Evolutionary conservation across 768 basidiomycete genomes (phyloP).

Genomic region (Naganishia kalamii): DNA sequence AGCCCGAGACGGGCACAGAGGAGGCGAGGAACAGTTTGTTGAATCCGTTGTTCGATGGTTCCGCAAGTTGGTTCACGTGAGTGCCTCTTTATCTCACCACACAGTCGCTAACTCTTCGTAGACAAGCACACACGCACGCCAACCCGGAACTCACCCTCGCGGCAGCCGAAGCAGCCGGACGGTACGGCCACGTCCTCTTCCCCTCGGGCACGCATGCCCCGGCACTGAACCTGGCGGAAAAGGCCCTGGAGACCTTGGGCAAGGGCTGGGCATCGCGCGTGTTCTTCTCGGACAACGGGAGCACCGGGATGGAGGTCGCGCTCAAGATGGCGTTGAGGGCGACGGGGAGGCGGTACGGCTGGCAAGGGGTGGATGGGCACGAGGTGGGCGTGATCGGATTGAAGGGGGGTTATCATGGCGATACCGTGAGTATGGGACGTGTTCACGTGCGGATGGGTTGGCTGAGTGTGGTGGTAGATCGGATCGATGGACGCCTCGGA

Average conservation of each 20-base stretch:
- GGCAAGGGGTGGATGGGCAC: conserved; percentile 40
- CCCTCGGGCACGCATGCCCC: conserved; percentile 81
- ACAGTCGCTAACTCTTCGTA: not conserved
- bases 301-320: conserved; percentile 95
- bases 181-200: conserved; percentile 96
- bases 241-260: conserved; percentile 65
- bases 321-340: conserved; percentile 88
- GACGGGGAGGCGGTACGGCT: conserved; percentile 43
- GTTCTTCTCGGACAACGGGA: conserved; percentile 91
- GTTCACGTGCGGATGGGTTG: not conserved
- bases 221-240: conserved; percentile 75
- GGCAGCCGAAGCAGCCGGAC: conserved; percentile 79
- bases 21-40: conserved; percentile 41
- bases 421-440: conserved; percentile 53
- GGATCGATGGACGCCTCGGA: conserved; percentile 95
- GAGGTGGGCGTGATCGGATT: conserved; percentile 73
- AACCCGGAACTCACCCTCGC: conserved; percentile 70
- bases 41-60: conserved; percentile 72
- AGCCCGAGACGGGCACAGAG: not conserved
- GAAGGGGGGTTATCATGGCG: conserved; percentile 91
- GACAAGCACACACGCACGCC: conserved; percentile 81
- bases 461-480: conserved; percentile 48
- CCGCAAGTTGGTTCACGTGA: conserved; percentile 91
- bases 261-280: conserved; percentile 83
- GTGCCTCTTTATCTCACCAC: conserved; percentile 2